Percentiles rank a stretch among this genome's conserved stretches.
Evolutionary conservation across 164 flowering plant species (phyloP).

Genomic region (Buxus sempervirens): DNA sequence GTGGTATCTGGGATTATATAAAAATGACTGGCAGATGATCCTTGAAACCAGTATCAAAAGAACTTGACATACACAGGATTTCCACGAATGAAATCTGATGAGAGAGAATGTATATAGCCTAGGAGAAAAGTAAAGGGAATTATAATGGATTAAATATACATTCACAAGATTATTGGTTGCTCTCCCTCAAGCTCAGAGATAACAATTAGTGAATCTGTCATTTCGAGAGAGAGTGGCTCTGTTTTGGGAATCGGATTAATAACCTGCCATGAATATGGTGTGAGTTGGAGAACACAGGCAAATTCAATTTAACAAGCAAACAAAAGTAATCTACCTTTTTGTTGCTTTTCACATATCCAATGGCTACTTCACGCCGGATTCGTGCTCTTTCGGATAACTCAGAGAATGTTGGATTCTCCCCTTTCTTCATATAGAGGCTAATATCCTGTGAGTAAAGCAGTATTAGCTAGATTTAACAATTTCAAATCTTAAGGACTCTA

Average conservation of each 20-base stretch:
- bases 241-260: constrained; percentile 78
- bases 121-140: too few species aligned
- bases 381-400: constrained; percentile 86
- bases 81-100: too few species aligned
- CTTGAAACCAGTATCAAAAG: too few species aligned
- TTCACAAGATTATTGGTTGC: constrained; percentile 44
- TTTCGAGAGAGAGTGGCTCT: constrained; percentile 62
- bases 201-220: constrained; percentile 75
- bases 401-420: constrained; percentile 77
- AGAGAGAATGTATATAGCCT: too few species aligned
- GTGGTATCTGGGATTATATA: too few species aligned
- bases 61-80: too few species aligned
- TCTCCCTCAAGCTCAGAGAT: constrained; percentile 91
- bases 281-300: background rate
- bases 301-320: background rate
- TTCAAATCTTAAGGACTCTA: background rate
- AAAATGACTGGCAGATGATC: too few species aligned
- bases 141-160: background rate
- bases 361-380: constrained; percentile 84
- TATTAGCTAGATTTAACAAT: background rate
- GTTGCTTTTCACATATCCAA: constrained; percentile 80
- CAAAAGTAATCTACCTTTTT: constrained; percentile 47
- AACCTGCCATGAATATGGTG: constrained; percentile 47
- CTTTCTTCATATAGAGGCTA: constrained; percentile 72
- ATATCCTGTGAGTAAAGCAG: constrained; percentile 47